phyloP scores from a whole-genome alignment of 768 basidiomycete genomes.

The Pisolithus orientalis region DNA sequence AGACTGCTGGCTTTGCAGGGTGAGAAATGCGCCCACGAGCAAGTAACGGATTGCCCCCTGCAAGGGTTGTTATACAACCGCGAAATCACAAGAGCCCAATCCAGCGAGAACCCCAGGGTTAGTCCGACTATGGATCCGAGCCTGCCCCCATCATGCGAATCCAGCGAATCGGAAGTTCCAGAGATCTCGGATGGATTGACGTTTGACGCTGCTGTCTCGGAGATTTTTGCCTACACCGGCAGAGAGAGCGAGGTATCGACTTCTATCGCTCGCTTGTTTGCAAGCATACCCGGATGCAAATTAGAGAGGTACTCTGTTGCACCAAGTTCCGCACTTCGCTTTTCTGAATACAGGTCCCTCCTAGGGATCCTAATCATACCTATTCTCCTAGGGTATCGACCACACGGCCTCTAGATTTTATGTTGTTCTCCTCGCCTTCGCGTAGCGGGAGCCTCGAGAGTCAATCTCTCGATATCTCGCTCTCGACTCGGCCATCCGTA shows the following conservation, averaged over 20 bases:
- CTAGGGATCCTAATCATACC: background rate
- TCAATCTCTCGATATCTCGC: background rate
- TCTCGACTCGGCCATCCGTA: background rate
- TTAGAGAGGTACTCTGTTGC: slow-evolving; percentile 11
- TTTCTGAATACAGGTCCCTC: slow-evolving; percentile 1
- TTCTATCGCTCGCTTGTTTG: slow-evolving; percentile 11
- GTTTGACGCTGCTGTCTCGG: slow-evolving; percentile 9
- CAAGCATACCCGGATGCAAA: slow-evolving; percentile 10
- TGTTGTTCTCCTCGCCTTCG: slow-evolving; percentile 5
- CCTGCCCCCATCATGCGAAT: too few species aligned
- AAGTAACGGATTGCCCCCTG: too few species aligned
- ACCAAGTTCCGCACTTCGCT: background rate
- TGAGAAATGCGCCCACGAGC: background rate
- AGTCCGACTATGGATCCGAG: too few species aligned
- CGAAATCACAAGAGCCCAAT: too few species aligned
- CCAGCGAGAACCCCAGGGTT: too few species aligned
- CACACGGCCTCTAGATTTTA: slow-evolving; percentile 8
- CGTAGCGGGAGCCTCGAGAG: background rate
- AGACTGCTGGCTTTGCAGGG: slow-evolving; percentile 2
- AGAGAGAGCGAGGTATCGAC: background rate
- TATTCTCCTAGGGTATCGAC: background rate
- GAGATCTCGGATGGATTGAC: slow-evolving; percentile 2
- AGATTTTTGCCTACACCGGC: slow-evolving; percentile 3
- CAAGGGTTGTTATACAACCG: too few species aligned
- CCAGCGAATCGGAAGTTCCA: too few species aligned